Evolutionary conservation across 192 early-diverging fungal genomes (phyloP).

Genomic region (Geranomyces variabilis): DNA sequence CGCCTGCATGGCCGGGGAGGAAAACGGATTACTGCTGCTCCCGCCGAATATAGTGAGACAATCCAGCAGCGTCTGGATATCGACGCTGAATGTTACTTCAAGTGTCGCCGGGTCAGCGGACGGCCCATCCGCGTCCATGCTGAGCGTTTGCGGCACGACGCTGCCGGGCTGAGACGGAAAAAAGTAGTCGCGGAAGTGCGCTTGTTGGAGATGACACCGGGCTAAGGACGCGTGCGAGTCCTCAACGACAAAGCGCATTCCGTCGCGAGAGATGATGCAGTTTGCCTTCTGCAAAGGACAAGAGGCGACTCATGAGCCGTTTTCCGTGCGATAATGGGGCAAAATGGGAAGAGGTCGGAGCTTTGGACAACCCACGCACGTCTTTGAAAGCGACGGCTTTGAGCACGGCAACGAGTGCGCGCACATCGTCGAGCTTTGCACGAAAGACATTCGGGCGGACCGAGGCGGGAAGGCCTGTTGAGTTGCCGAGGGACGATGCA

Average conservation of each 20-base stretch:
- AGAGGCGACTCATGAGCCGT: too few species aligned
- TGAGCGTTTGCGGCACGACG: not conserved
- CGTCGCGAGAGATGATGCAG: constrained; percentile 6
- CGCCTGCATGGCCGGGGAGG: not conserved
- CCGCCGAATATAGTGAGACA: constrained; percentile 38
- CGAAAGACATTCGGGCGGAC: not conserved
- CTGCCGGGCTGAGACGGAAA: constrained; percentile 12
- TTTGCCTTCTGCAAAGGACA: constrained; percentile 8
- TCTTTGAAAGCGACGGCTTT: constrained; percentile 45
- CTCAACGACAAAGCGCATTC: constrained; percentile 19
- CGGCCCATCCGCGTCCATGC: too few species aligned
- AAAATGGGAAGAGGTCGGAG: too few species aligned
- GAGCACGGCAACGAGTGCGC: constrained; percentile 55
- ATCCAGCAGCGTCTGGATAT: constrained; percentile 28
- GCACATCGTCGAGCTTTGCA: constrained; percentile 18
- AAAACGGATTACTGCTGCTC: not conserved
- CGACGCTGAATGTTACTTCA: constrained; percentile 21
- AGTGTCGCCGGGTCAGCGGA: too few species aligned
- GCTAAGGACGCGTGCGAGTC: constrained; percentile 22
- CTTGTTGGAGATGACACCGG: not conserved
- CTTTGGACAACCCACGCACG: not conserved
- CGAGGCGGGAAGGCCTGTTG: not conserved
- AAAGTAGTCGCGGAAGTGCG: constrained; percentile 28
- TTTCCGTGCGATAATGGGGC: too few species aligned
- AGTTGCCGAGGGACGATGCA: not conserved